Evolutionary conservation across 208 protist genomes (phyloP).

Genomic region (Paratrypanosoma confusum): DNA sequence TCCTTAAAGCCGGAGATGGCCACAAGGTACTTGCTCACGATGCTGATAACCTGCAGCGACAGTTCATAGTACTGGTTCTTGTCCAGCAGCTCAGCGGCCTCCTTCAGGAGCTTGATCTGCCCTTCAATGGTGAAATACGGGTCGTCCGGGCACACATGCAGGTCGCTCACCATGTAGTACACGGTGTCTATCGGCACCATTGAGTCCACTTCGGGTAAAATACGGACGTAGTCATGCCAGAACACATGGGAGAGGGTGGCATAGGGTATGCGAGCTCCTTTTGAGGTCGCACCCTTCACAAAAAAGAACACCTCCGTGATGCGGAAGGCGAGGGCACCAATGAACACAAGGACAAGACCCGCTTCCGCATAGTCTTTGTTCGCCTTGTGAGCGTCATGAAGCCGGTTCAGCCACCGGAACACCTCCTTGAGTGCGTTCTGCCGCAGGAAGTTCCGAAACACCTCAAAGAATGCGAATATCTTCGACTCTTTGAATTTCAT

Average conservation of each 20-base stretch:
- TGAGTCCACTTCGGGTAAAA: constrained; percentile 65
- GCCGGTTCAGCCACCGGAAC: constrained; percentile 73
- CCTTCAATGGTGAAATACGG: constrained; percentile 72
- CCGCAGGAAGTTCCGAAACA: constrained; percentile 69
- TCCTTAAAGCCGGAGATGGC: constrained; percentile 50
- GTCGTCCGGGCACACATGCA: constrained; percentile 71
- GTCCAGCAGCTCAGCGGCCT: constrained; percentile 70
- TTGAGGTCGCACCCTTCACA: constrained; percentile 45
- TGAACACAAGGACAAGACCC: constrained; percentile 78
- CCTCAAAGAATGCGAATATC: constrained; percentile 67
- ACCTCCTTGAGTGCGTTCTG: constrained; percentile 72
- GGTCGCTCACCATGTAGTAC: constrained; percentile 64
- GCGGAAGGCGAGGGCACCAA: constrained; percentile 72
- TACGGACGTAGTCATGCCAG: constrained; percentile 87
- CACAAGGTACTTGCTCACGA: constrained; percentile 53
- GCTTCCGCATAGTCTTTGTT: constrained; percentile 68
- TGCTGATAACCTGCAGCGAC: constrained; percentile 40
- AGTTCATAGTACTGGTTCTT: constrained; percentile 78
- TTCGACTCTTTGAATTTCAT: constrained; percentile 77
- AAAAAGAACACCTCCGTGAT: constrained; percentile 82
- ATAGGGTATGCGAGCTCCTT: constrained; percentile 66
- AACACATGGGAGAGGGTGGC: constrained; percentile 61
- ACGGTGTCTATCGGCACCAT: constrained; percentile 54
- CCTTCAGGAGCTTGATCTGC: constrained; percentile 64
- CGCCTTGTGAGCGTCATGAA: constrained; percentile 68